Evolutionary conservation across 257 asterid genomes (phyloP).

Genomic region (Nicotiana tomentosiformis): DNA sequence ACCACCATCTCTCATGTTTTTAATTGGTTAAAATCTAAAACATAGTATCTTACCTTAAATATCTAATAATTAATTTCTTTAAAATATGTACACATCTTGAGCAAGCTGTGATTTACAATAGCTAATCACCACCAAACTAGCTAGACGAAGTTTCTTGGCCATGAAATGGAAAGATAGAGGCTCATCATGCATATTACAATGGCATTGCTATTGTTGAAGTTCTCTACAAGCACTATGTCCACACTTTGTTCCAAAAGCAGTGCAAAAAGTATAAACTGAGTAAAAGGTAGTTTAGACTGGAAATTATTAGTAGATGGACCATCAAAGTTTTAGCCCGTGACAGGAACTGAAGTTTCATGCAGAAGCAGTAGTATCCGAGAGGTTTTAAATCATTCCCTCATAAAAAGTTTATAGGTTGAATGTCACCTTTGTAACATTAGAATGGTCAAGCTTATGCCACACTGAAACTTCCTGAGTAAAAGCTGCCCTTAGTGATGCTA

Average conservation of each 20-base stretch:
- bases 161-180: background rate
- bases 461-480: slow-evolving; percentile 91
- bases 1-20: background rate
- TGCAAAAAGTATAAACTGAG: background rate
- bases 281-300: background rate
- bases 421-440: slow-evolving; percentile 78
- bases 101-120: background rate
- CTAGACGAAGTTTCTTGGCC: background rate
- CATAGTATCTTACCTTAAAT: background rate
- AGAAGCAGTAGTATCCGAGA: background rate
- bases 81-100: background rate
- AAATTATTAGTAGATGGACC: background rate
- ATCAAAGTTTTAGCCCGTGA: background rate
- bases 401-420: background rate
- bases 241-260: background rate
- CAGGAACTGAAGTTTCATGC: background rate
- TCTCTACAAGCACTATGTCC: background rate
- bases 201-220: background rate
- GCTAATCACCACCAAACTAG: background rate
- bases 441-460: slow-evolving; percentile 90
- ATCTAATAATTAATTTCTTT: background rate
- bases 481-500: slow-evolving; percentile 66
- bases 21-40: background rate
- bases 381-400: background rate
- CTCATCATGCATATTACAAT: background rate